These are phyloP conservation scores for Funneliformis geosporum DNA, from an alignment of 192 early-diverging fungal genomes.

Conservation along the genomic window DNA sequence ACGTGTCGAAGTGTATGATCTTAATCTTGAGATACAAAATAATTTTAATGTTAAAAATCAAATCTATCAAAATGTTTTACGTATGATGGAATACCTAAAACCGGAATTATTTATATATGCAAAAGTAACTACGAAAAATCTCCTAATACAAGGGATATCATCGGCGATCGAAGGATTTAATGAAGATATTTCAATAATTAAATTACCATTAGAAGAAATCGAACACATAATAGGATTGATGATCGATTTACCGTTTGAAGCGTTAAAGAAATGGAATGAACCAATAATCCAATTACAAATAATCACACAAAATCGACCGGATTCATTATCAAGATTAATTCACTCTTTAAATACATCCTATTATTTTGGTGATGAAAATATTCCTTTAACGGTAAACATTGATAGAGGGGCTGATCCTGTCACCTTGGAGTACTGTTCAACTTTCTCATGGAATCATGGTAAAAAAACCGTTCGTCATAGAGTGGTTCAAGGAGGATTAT, in stretches of 20 bases:
- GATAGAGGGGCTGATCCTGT: conserved; percentile 56
- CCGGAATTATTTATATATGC: neutral
- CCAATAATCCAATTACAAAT: conserved; percentile 53
- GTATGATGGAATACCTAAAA: neutral
- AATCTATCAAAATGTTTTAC: neutral
- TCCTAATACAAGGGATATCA: neutral
- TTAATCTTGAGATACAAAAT: conserved; percentile 13
- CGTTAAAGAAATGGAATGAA: conserved; percentile 54
- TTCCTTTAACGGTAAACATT: conserved; percentile 57
- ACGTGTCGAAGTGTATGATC: neutral
- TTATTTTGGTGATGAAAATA: conserved; percentile 52
- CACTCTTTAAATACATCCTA: conserved; percentile 46
- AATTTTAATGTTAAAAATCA: neutral
- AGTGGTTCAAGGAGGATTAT: conserved; percentile 54
- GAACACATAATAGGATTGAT: conserved; percentile 47
- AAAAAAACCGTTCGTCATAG: conserved; percentile 52
- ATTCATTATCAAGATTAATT: conserved; percentile 57
- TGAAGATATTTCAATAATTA: conserved; percentile 34
- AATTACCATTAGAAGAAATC: conserved; percentile 47
- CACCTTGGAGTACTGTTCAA: conserved; percentile 47
- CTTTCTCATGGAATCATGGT: conserved; percentile 53
- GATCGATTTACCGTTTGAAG: conserved; percentile 49
- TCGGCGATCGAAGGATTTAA: neutral
- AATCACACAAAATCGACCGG: conserved; percentile 57
- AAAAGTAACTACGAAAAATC: neutral